phyloP scores from a whole-genome alignment of 768 basidiomycete genomes.

The Kwoniella pini region DNA sequence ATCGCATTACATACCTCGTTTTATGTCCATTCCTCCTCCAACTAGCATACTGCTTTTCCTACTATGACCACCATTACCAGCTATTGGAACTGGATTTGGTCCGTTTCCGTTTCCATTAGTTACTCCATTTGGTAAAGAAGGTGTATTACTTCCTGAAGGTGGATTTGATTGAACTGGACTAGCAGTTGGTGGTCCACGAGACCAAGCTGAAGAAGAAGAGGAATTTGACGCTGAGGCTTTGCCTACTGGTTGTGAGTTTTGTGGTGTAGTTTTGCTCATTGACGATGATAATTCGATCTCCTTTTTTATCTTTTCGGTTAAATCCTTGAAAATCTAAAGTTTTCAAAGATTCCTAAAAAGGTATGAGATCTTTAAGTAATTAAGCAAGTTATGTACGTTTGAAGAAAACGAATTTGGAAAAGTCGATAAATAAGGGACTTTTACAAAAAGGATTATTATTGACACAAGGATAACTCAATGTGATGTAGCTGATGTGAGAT shows the following conservation, averaged over 20 bases:
- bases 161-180: slow-evolving; percentile 21
- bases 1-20: slow-evolving; percentile 59
- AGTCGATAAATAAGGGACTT: too few species aligned
- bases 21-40: slow-evolving; percentile 71
- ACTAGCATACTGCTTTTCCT: slow-evolving; percentile 73
- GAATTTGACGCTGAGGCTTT: slow-evolving; percentile 38
- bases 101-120: slow-evolving; percentile 22
- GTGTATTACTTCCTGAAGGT: slow-evolving; percentile 17
- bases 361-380: too few species aligned
- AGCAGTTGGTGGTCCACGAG: slow-evolving; percentile 73
- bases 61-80: slow-evolving; percentile 60
- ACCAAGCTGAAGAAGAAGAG: slow-evolving; percentile 73
- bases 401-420: too few species aligned
- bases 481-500: background rate
- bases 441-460: too few species aligned
- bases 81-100: slow-evolving; percentile 20
- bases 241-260: slow-evolving; percentile 65
- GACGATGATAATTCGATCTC: slow-evolving; percentile 3
- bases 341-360: background rate
- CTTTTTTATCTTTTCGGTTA: slow-evolving; percentile 5
- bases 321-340: background rate
- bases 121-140: slow-evolving; percentile 22
- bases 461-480: background rate
- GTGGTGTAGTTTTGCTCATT: slow-evolving; percentile 89
- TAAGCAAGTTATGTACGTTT: too few species aligned